Percentiles rank a stretch among this genome's conserved stretches.
These are phyloP conservation scores for Diaporthe citriasiana DNA, from an alignment of 2,329 filamentous ascomycete species.

Conservation along the genomic window DNA sequence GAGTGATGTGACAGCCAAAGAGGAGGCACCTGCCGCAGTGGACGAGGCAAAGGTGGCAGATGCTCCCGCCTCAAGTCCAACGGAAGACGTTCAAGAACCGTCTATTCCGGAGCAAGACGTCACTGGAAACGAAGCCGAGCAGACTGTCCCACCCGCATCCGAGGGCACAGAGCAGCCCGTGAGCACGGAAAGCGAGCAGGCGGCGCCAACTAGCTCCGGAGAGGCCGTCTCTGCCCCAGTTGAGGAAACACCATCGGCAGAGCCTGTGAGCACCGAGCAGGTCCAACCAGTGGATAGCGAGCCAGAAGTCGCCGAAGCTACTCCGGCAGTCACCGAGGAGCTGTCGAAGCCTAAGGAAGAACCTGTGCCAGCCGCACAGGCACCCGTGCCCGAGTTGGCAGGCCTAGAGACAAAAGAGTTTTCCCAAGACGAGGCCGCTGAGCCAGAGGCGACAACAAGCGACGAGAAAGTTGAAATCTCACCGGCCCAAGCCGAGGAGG, in stretches of 20 bases:
- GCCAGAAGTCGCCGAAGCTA: background rate
- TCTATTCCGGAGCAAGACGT: background rate
- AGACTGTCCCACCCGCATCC: background rate
- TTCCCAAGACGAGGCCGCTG: background rate
- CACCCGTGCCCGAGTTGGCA: constrained; percentile 6
- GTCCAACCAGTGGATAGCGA: background rate
- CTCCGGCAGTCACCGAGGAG: background rate
- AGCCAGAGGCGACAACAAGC: constrained; percentile 2
- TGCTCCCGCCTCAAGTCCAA: background rate
- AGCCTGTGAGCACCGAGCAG: constrained; percentile 1
- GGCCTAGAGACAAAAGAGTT: constrained; percentile 6
- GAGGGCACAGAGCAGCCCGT: background rate
- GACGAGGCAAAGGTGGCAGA: constrained; percentile 21
- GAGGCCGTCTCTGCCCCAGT: constrained; percentile 3
- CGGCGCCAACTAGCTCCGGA: background rate
- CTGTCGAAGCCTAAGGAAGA: background rate
- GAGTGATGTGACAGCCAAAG: background rate
- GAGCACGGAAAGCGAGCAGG: constrained; percentile 14
- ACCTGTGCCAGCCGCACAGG: background rate
- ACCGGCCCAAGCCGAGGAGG: background rate
- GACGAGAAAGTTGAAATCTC: constrained; percentile 7
- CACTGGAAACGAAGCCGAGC: background rate
- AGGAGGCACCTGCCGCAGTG: background rate
- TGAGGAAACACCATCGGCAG: constrained; percentile 27
- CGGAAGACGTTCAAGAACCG: background rate